Percentiles rank a stretch among this genome's conserved stretches.
phyloP scores from a whole-genome alignment of 805 yeast species.

The Candida alai region DNA sequence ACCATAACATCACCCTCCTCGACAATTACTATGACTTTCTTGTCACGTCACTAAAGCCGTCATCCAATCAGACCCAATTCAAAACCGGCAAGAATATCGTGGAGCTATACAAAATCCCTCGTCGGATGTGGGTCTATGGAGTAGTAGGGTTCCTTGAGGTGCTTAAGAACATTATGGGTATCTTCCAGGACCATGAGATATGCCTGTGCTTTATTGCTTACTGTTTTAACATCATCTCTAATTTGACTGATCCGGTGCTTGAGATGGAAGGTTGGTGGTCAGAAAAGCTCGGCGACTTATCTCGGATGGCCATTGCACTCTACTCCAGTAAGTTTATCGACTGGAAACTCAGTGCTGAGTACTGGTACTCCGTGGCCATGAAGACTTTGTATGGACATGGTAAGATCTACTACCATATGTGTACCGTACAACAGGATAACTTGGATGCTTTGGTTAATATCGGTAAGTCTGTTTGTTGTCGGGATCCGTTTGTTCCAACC shows the following conservation, averaged over 20 bases:
- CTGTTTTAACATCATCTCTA: slow-evolving; percentile 59
- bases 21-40: slow-evolving; percentile 72
- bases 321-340: slow-evolving; percentile 77
- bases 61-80: slow-evolving; percentile 46
- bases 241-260: slow-evolving; percentile 49
- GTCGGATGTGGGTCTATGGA: slow-evolving; percentile 84
- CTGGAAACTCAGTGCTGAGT: slow-evolving; percentile 80
- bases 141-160: slow-evolving; percentile 78
- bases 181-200: slow-evolving; percentile 73
- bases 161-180: slow-evolving; percentile 66
- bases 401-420: slow-evolving; percentile 80
- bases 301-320: slow-evolving; percentile 83
- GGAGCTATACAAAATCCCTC: slow-evolving; percentile 70
- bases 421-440: slow-evolving; percentile 77
- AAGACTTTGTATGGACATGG: slow-evolving; percentile 78
- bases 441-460: slow-evolving; percentile 75
- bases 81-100: slow-evolving; percentile 76
- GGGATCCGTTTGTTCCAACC: slow-evolving; percentile 82
- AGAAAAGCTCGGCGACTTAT: slow-evolving; percentile 80
- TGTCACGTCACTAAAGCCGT: slow-evolving; percentile 65
- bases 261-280: slow-evolving; percentile 76
- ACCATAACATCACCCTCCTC: slow-evolving; percentile 58
- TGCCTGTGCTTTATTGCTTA: slow-evolving; percentile 72
- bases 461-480: slow-evolving; percentile 74
- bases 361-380: slow-evolving; percentile 77